phyloP scores from a whole-genome alignment of 306 rosid genomes.

The Quercus aquifolioides region DNA sequence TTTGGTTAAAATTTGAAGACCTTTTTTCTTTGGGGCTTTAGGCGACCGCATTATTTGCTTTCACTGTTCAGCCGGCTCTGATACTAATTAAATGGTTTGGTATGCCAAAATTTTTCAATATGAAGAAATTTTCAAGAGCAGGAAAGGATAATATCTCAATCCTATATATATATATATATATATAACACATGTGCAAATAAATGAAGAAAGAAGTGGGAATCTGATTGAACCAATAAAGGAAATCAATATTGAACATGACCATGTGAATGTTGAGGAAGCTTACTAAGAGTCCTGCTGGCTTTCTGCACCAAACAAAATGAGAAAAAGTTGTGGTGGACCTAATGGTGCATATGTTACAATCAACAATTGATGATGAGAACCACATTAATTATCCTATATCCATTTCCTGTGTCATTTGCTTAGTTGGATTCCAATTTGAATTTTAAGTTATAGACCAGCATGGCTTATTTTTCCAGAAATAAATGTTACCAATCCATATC shows the following conservation, averaged over 20 bases:
- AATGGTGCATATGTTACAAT: too few relatives aligned
- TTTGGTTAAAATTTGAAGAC: too few relatives aligned
- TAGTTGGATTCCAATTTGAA: background rate
- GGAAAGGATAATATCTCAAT: background rate
- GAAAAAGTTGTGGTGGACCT: too few relatives aligned
- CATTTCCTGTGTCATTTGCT: too few relatives aligned
- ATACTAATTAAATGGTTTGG: too few relatives aligned
- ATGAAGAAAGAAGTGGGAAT: background rate
- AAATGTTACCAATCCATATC: background rate
- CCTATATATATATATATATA: background rate
- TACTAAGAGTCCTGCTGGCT: background rate
- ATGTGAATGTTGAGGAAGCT: background rate
- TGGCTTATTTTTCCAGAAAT: background rate
- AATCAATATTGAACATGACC: background rate
- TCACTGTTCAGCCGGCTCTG: too few relatives aligned
- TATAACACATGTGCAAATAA: background rate
- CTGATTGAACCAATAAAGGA: background rate
- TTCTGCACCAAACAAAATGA: background rate
- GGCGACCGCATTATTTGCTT: too few relatives aligned
- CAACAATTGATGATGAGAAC: too few relatives aligned
- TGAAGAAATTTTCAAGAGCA: background rate
- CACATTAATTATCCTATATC: background rate
- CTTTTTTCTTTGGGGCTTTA: too few relatives aligned
- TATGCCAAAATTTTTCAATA: background rate
- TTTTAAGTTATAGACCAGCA: background rate